Percentiles rank a stretch among this genome's conserved stretches.
Conservation (phyloP, 148 eudicot species). For the Pouteria glomerata region DNA sequence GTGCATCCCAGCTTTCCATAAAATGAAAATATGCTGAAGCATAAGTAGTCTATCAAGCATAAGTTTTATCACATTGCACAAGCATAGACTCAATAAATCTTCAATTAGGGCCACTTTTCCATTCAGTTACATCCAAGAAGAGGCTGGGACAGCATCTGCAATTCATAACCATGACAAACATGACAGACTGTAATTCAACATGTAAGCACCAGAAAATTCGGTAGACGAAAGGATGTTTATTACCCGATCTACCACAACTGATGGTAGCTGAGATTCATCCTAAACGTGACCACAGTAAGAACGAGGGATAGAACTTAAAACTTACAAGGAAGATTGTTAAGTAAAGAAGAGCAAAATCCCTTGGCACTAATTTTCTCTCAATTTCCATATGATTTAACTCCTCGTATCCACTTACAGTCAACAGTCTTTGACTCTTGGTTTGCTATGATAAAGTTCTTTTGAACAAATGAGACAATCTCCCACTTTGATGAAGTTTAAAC, state of each 20-base stretch:
- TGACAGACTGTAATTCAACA: neutral
- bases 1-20: neutral
- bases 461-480: neutral
- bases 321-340: neutral
- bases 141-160: neutral
- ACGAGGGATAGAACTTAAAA: neutral
- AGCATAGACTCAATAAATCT: neutral
- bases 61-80: neutral
- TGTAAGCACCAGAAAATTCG: neutral
- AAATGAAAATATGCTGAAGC: neutral
- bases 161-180: neutral
- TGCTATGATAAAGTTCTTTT: neutral
- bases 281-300: neutral
- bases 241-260: neutral
- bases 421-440: neutral
- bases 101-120: neutral
- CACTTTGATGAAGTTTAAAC: neutral
- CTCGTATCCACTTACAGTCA: neutral
- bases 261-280: neutral
- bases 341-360: neutral
- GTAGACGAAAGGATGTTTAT: neutral
- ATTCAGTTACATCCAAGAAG: neutral
- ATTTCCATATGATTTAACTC: neutral
- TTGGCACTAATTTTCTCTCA: neutral
- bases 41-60: neutral